Conservation (phyloP, 805 yeast genomes). For the Wickerhamiella occidentalis region DNA sequence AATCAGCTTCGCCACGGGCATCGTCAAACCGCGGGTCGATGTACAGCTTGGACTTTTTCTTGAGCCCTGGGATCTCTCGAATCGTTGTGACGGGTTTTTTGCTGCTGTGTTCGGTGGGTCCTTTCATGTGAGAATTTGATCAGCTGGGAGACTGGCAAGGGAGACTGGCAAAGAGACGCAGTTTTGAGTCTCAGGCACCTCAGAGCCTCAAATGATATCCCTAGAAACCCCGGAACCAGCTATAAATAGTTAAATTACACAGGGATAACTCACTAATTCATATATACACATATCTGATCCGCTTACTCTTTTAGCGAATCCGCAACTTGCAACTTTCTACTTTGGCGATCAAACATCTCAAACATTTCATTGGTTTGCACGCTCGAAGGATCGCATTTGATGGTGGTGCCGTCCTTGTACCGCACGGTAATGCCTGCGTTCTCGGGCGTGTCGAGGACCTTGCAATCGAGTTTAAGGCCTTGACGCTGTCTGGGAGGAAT, state of each 20-base stretch:
- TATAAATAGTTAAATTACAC: too few species aligned
- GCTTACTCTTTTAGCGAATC: constrained; percentile 32
- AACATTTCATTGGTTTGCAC: constrained; percentile 49
- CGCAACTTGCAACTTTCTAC: constrained; percentile 61
- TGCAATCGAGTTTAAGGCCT: constrained; percentile 49
- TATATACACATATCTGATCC: too few species aligned
- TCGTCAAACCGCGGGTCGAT: constrained; percentile 85
- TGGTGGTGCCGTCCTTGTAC: constrained; percentile 64
- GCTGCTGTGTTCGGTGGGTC: constrained; percentile 70
- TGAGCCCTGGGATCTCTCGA: constrained; percentile 48
- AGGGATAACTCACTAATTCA: background rate
- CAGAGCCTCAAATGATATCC: too few species aligned
- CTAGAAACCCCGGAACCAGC: too few species aligned
- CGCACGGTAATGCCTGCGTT: constrained; percentile 52
- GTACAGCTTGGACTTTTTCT: constrained; percentile 35
- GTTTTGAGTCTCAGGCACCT: too few species aligned
- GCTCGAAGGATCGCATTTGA: constrained; percentile 53
- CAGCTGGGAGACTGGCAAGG: too few species aligned
- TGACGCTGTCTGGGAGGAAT: constrained; percentile 66
- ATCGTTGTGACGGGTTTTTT: constrained; percentile 57
- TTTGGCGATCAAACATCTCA: constrained; percentile 64
- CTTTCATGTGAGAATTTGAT: constrained; percentile 45
- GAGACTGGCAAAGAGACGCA: too few species aligned
- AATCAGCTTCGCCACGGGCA: constrained; percentile 75
- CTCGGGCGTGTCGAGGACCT: constrained; percentile 37